These are phyloP conservation scores for Ceratocystis eucalypticola DNA, from an alignment of 2,329 filamentous ascomycete species.

Conservation along the genomic window DNA sequence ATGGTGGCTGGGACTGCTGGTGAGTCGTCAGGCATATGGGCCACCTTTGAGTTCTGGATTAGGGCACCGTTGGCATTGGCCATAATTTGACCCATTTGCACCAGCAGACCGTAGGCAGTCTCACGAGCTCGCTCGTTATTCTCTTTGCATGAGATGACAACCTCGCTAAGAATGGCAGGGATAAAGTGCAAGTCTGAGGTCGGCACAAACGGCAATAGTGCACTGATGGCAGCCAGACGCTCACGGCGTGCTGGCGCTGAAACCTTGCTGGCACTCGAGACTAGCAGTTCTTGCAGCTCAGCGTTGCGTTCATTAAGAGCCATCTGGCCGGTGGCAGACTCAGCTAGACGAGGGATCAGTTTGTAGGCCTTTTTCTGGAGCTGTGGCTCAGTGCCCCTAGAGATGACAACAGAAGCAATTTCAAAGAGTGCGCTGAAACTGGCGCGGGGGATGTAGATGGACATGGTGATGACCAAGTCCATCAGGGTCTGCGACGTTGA, in stretches of 20 bases:
- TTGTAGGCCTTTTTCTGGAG: slow-evolving; percentile 99
- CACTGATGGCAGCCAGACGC: slow-evolving; percentile 66
- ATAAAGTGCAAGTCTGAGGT: slow-evolving; percentile 79
- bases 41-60: slow-evolving; percentile 75
- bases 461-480: slow-evolving; percentile 93
- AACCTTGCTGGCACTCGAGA: slow-evolving; percentile 69
- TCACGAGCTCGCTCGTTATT: slow-evolving; percentile 90
- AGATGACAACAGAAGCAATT: slow-evolving; percentile 71
- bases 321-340: slow-evolving; percentile 61
- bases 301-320: slow-evolving; percentile 61
- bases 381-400: slow-evolving; percentile 72
- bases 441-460: slow-evolving; percentile 76
- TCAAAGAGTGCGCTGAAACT: slow-evolving; percentile 77
- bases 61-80: slow-evolving; percentile 47
- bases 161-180: slow-evolving; percentile 77
- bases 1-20: slow-evolving; percentile 65
- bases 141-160: slow-evolving; percentile 93
- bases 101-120: slow-evolving; percentile 76
- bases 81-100: slow-evolving; percentile 78
- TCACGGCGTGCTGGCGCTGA: slow-evolving; percentile 78
- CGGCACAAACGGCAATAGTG: slow-evolving; percentile 68
- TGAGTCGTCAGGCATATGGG: slow-evolving; percentile 72
- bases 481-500: slow-evolving; percentile 90
- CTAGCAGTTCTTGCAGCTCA: slow-evolving; percentile 70
- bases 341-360: slow-evolving; percentile 77